Conservation (phyloP, 768 basidiomycete genomes). For the Chlorophyllum brunneum region DNA sequence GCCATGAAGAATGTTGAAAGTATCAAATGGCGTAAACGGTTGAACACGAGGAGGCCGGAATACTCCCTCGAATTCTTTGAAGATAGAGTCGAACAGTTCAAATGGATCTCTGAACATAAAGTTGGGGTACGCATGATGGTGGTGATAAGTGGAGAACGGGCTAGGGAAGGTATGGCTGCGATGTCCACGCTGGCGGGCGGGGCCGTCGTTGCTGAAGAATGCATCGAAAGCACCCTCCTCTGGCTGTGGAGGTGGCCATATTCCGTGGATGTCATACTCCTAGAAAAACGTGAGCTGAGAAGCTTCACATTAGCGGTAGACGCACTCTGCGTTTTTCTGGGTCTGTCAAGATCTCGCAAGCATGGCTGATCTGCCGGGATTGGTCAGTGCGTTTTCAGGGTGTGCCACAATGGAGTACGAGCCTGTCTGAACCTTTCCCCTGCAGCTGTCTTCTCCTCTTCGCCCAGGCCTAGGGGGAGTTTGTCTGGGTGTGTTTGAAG, state of each 20-base stretch:
- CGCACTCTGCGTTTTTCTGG: conserved; percentile 52
- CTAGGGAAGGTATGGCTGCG: conserved; percentile 34
- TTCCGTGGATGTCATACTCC: conserved; percentile 68
- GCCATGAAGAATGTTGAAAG: not conserved
- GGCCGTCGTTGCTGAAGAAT: conserved; percentile 2
- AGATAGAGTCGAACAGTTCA: conserved; percentile 67
- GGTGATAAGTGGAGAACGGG: conserved; percentile 35
- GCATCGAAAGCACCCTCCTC: conserved; percentile 18
- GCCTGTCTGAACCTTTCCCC: conserved; percentile 54
- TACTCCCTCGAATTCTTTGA: conserved; percentile 37
- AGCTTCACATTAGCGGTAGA: not conserved
- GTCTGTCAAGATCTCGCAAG: conserved; percentile 73
- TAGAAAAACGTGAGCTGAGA: conserved; percentile 19
- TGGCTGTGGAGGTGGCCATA: conserved; percentile 65
- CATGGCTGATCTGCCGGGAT: conserved; percentile 60
- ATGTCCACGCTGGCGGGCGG: conserved; percentile 19
- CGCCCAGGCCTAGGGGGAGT: conserved; percentile 48
- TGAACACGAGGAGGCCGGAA: conserved; percentile 19
- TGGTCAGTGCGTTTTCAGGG: conserved; percentile 6
- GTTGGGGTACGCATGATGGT: conserved; percentile 24
- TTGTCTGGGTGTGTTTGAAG: conserved; percentile 76
- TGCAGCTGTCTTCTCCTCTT: conserved; percentile 47
- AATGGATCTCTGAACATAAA: conserved; percentile 74
- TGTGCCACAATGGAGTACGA: conserved; percentile 1
- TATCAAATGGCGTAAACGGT: not conserved